Evolutionary conservation across 2,329 filamentous ascomycete species (phyloP).

Genomic region (Achaetomium macrosporum): DNA sequence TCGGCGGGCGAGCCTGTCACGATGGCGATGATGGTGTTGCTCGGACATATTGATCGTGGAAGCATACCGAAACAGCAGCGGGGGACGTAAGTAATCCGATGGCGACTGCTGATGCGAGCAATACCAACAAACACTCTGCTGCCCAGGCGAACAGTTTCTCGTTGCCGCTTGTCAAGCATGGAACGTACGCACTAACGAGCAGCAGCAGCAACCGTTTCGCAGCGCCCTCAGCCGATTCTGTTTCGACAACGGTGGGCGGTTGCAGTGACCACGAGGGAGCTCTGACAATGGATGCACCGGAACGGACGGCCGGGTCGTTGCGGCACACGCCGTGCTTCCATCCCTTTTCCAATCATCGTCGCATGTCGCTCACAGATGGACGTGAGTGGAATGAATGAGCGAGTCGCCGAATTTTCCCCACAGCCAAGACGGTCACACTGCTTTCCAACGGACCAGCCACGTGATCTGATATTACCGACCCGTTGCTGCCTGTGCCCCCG

Average conservation of each 20-base stretch:
- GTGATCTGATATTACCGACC: neutral
- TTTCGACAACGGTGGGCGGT: neutral
- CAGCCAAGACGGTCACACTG: neutral
- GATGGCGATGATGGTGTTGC: constrained; percentile 1
- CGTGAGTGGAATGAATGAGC: neutral
- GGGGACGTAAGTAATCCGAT: neutral
- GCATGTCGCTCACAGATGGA: neutral
- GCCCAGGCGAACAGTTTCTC: neutral
- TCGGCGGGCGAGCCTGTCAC: neutral
- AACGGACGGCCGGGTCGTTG: neutral
- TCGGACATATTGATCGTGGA: no score
- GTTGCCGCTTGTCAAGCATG: neutral
- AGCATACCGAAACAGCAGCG: neutral
- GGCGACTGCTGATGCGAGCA: neutral
- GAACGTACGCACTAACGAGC: no score
- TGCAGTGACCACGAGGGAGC: neutral
- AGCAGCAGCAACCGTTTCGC: no score
- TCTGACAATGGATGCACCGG: neutral
- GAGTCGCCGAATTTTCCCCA: neutral
- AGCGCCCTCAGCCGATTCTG: no score
- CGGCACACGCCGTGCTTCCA: constrained; percentile 7
- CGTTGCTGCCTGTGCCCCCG: neutral
- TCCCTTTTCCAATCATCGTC: constrained; percentile 17
- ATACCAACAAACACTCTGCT: neutral
- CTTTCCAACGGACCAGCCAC: constrained; percentile 1